Evolutionary conservation across 1,139 yeast genomes (phyloP).

Genomic region (Nakaseomyces uthaithaninus): DNA sequence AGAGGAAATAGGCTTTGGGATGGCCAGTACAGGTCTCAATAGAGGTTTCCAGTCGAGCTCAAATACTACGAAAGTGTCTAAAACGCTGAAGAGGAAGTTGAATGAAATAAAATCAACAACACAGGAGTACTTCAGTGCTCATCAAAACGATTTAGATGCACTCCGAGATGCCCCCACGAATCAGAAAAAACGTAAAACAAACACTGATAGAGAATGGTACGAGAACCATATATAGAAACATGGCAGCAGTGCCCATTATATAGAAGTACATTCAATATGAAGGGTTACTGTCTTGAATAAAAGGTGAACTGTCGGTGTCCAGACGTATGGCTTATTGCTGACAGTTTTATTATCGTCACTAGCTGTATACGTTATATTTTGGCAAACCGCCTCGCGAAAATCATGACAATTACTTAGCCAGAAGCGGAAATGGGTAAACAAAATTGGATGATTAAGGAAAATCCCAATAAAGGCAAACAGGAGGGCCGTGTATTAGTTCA

Average conservation of each 20-base stretch:
- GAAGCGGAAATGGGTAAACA: slow-evolving; percentile 1
- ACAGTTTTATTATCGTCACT: no score
- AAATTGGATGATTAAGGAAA: slow-evolving; percentile 4
- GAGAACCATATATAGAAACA: not conserved
- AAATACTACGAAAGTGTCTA: not conserved
- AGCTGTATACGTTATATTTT: not conserved
- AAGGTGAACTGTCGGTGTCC: no score
- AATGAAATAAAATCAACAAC: slow-evolving; percentile 3
- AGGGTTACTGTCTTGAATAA: not conserved
- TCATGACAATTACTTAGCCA: not conserved
- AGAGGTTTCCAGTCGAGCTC: not conserved
- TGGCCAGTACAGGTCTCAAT: slow-evolving; percentile 37
- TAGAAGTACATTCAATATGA: not conserved
- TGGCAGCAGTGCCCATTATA: no score
- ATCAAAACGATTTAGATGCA: not conserved
- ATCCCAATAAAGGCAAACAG: not conserved
- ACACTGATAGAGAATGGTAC: not conserved
- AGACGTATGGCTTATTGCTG: no score
- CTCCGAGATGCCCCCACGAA: not conserved
- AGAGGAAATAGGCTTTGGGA: slow-evolving; percentile 76
- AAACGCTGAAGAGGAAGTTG: not conserved
- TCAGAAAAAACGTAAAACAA: not conserved
- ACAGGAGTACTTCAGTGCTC: not conserved
- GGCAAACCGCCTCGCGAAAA: not conserved
- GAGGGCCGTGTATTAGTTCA: no score